phyloP scores from a whole-genome alignment of 352 stramenopile genomes.

The Pythium biforme region DNA sequence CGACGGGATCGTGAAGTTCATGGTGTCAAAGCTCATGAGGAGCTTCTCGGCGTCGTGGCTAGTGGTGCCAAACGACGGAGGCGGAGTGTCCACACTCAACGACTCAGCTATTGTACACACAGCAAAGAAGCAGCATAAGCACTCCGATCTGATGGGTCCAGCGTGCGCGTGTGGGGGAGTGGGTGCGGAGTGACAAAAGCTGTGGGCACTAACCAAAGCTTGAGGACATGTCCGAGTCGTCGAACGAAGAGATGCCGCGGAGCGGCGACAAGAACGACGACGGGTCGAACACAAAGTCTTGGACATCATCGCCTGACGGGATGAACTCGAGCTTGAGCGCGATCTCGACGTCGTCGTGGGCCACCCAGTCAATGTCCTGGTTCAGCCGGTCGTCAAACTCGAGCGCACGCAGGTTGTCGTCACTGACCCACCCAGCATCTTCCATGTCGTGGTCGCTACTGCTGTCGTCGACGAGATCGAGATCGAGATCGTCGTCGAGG shows the following conservation, averaged over 20 bases:
- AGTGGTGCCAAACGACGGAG: slow-evolving; percentile 24
- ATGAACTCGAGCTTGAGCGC: slow-evolving; percentile 58
- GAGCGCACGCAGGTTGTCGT: slow-evolving; percentile 75
- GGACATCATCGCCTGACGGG: slow-evolving; percentile 43
- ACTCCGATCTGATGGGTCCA: slow-evolving; percentile 12
- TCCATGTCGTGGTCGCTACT: slow-evolving; percentile 28
- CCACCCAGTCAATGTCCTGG: slow-evolving; percentile 84
- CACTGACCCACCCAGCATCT: slow-evolving; percentile 63
- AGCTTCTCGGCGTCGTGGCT: slow-evolving; percentile 66
- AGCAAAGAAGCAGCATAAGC: slow-evolving; percentile 21
- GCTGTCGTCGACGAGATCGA: slow-evolving; percentile 14
- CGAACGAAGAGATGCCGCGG: slow-evolving; percentile 45
- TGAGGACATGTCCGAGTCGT: slow-evolving; percentile 56
- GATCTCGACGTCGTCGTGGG: slow-evolving; percentile 62
- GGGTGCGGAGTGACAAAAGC: slow-evolving; percentile 4
- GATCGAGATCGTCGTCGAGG: slow-evolving; percentile 19
- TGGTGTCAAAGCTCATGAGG: slow-evolving; percentile 88
- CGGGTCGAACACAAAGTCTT: slow-evolving; percentile 65
- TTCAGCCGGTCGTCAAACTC: slow-evolving; percentile 74
- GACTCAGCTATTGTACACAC: slow-evolving; percentile 49
- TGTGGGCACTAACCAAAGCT: slow-evolving; percentile 67
- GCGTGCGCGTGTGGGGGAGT: slow-evolving; percentile 8
- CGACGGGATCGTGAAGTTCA: slow-evolving; percentile 81
- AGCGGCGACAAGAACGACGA: slow-evolving; percentile 55
- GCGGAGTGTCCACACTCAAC: slow-evolving; percentile 38